Conservation (phyloP, 2,329 filamentous ascomycete species). For the Aspergillus aculeatus region DNA sequence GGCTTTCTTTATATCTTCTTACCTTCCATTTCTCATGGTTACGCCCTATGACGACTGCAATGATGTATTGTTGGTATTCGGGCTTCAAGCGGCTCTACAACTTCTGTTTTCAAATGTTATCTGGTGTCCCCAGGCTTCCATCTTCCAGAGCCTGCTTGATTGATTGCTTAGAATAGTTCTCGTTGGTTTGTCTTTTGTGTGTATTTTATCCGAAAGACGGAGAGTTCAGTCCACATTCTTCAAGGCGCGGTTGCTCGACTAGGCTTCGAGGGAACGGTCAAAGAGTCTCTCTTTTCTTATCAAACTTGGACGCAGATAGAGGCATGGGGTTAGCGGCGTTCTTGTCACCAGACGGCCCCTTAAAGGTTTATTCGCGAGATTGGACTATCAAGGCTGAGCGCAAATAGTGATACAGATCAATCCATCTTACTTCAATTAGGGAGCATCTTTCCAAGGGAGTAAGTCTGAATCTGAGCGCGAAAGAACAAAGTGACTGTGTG, state of each 20-base stretch:
- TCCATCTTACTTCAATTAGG: neutral
- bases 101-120: conserved; percentile 12
- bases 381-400: neutral
- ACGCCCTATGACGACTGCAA: conserved; percentile 8
- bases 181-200: neutral
- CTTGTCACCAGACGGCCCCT: neutral
- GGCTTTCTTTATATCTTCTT: neutral
- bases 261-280: neutral
- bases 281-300: neutral
- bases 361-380: conserved; percentile 2
- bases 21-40: neutral
- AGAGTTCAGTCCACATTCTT: neutral
- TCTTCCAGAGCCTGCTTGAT: neutral
- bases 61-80: conserved; percentile 6
- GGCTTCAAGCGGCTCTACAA: conserved; percentile 5
- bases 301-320: conserved; percentile 2
- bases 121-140: neutral
- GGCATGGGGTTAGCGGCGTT: conserved; percentile 12
- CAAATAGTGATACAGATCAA: neutral
- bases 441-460: neutral
- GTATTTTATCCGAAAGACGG: too few relatives aligned
- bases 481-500: neutral
- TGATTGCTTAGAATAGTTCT: neutral
- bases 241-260: neutral
- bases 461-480: neutral